A percentile compares a stretch with the other conserved stretches of the same genome.
These are phyloP conservation scores for Polygonum maritimum DNA, from an alignment of 148 eudicot species.

Conservation along the genomic window DNA sequence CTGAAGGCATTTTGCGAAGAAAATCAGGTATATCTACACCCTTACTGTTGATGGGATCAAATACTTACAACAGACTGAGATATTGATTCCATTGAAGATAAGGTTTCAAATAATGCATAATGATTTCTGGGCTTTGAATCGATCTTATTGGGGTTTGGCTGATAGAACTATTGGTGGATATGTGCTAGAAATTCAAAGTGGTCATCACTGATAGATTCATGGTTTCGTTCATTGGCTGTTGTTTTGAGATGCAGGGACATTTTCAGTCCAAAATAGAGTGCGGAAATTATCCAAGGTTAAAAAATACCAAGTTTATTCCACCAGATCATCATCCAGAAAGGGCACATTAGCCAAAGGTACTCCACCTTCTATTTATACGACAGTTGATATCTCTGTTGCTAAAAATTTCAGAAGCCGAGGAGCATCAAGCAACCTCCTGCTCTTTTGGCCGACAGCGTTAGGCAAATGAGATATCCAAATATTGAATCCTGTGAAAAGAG, in stretches of 20 bases:
- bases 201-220: background rate
- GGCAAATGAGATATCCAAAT: constrained; percentile 7
- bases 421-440: background rate
- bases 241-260: background rate
- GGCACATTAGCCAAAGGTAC: background rate
- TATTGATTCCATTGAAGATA: background rate
- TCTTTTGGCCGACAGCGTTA: background rate
- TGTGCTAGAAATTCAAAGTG: background rate
- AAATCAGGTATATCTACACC: background rate
- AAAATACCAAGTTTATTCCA: background rate
- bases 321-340: background rate
- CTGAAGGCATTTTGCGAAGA: background rate
- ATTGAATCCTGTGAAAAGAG: background rate
- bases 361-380: background rate
- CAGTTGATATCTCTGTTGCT: background rate
- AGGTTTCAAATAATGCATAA: background rate
- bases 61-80: background rate
- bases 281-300: background rate
- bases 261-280: background rate
- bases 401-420: background rate
- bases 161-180: background rate
- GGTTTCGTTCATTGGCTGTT: background rate
- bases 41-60: background rate
- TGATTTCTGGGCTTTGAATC: background rate
- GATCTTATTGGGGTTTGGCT: background rate